Percentiles rank a stretch among this genome's conserved stretches.
These are phyloP conservation scores for Fusarium sp. DNA, from an alignment of 2,329 filamentous ascomycete genomes.

Conservation along the genomic window DNA sequence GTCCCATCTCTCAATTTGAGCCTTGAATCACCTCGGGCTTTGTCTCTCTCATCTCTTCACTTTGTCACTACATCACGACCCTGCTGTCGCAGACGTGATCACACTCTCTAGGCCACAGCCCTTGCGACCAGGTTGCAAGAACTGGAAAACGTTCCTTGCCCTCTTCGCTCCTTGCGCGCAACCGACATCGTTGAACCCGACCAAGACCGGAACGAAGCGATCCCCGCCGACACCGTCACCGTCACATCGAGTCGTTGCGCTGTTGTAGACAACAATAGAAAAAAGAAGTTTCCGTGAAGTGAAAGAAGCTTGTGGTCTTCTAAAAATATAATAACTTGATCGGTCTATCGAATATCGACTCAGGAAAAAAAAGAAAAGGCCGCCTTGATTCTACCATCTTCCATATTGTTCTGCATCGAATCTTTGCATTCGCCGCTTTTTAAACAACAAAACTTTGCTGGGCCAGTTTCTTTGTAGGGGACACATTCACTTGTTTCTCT, in stretches of 20 bases:
- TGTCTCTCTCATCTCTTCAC: conserved; percentile 19
- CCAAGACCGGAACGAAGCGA: conserved; percentile 53
- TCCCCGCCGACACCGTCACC: conserved; percentile 49
- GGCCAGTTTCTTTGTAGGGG: conserved; percentile 70
- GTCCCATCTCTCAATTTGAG: conserved; percentile 31
- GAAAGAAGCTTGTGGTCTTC: conserved; percentile 40
- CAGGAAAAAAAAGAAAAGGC: not conserved
- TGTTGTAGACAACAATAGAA: conserved; percentile 54
- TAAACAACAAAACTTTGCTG: conserved; percentile 32
- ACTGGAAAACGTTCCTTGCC: conserved; percentile 59
- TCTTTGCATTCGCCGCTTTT: conserved; percentile 36
- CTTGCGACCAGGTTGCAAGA: conserved; percentile 50
- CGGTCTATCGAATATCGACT: conserved; percentile 20
- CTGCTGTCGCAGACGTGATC: conserved; percentile 35
- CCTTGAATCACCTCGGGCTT: conserved; percentile 26
- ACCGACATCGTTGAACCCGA: conserved; percentile 50
- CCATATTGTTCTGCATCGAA: conserved; percentile 37
- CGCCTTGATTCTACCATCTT: conserved; percentile 7
- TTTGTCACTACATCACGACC: conserved; percentile 30
- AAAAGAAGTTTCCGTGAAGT: conserved; percentile 49
- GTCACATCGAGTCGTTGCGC: conserved; percentile 50
- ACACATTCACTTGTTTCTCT: conserved; percentile 99
- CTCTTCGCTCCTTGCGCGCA: conserved; percentile 50
- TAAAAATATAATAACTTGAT: conserved; percentile 32
- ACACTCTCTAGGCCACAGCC: conserved; percentile 42